A percentile compares a stretch with the other conserved stretches of the same genome.
Evolutionary conservation across 345 rosid genomes (phyloP).

Genomic region (Melastoma malabathricum): DNA sequence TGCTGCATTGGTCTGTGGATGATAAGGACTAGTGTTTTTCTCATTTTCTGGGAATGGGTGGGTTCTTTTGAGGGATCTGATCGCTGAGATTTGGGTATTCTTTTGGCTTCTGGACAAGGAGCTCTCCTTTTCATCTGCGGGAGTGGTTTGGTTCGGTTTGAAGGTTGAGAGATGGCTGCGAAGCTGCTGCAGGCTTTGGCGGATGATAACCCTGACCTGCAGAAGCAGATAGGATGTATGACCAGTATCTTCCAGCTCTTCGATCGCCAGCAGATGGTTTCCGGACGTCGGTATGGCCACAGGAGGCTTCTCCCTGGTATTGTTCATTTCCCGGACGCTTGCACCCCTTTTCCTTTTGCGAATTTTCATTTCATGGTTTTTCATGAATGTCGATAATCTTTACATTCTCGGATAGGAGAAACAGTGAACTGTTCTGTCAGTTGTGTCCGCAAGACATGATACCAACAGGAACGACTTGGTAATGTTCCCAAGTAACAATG

Average conservation of each 20-base stretch:
- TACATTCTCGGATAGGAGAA: neutral
- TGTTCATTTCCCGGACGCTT: neutral
- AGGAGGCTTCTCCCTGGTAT: constrained; percentile 55
- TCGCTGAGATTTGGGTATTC: no score
- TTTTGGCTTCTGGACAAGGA: no score
- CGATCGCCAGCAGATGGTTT: constrained; percentile 52
- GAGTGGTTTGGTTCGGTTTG: no score
- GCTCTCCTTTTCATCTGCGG: no score
- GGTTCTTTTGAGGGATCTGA: no score
- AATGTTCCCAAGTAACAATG: no score
- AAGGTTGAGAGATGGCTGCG: constrained; percentile 50
- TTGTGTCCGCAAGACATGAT: no score
- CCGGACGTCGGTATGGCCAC: constrained; percentile 34
- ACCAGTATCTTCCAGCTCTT: constrained; percentile 80
- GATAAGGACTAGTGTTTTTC: no score
- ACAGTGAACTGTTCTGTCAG: no score
- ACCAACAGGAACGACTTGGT: no score
- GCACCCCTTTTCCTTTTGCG: neutral
- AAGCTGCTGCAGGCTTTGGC: constrained; percentile 84
- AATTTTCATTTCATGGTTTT: neutral
- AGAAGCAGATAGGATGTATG: constrained; percentile 97
- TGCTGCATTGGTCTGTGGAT: no score
- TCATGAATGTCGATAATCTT: neutral
- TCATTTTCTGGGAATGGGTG: no score
- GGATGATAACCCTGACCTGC: constrained; percentile 84